Evolutionary conservation across 169 alveolate genomes (phyloP).

Genomic region (Plasmodium blacklocki): DNA sequence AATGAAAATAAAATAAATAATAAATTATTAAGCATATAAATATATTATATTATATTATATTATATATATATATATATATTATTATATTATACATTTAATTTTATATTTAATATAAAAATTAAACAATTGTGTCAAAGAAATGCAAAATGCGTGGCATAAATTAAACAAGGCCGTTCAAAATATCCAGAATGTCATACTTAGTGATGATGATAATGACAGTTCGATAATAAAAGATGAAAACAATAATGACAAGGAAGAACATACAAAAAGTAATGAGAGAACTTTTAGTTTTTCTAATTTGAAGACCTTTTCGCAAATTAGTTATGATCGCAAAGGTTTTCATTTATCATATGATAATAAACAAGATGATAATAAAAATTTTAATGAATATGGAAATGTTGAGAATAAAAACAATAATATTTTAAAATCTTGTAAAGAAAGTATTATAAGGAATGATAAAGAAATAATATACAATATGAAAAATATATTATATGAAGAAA

Average conservation of each 20-base stretch:
- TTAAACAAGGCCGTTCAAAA: constrained; percentile 40
- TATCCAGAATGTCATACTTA: constrained; percentile 41
- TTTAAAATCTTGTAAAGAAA: background rate
- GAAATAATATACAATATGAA: constrained; percentile 5
- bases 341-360: too few species aligned
- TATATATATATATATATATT: too few species aligned
- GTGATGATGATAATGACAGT: constrained; percentile 24
- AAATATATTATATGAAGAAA: constrained; percentile 44
- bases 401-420: too few species aligned
- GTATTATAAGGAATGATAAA: background rate
- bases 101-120: too few species aligned
- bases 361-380: background rate
- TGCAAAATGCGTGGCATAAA: constrained; percentile 53
- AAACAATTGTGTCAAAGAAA: constrained; percentile 1
- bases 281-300: background rate
- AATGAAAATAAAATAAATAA: too few species aligned
- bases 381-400: too few species aligned
- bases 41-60: too few species aligned
- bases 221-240: background rate
- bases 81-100: too few species aligned
- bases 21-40: too few species aligned
- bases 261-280: constrained; percentile 5
- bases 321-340: too few species aligned
- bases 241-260: background rate
- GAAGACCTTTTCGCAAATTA: background rate